Conservation (phyloP, 163 green algal genomes). For the Chlorella variabilis region DNA sequence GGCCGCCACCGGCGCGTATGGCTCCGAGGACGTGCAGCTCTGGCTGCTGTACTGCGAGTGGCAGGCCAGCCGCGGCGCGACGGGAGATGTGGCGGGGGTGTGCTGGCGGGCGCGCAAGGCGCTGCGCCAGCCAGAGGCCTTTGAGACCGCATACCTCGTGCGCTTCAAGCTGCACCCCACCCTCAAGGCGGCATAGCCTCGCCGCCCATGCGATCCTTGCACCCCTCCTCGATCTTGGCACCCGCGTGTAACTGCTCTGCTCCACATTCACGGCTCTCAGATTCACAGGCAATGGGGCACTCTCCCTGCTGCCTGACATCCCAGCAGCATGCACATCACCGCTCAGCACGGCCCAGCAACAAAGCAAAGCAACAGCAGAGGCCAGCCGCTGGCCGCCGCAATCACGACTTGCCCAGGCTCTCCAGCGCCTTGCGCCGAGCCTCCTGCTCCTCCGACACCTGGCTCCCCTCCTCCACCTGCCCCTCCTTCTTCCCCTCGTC, state of each 20-base stretch:
- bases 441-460: constrained; percentile 29
- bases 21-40: constrained; percentile 57
- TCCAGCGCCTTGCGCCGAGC: constrained; percentile 39
- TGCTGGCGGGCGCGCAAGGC: constrained; percentile 77
- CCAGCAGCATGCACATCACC: too few species aligned
- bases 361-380: background rate
- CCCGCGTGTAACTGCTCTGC: too few species aligned
- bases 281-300: too few species aligned
- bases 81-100: constrained; percentile 49
- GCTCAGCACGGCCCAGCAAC: too few species aligned
- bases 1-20: constrained; percentile 62
- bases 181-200: too few species aligned
- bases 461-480: background rate
- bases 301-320: too few species aligned
- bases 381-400: background rate
- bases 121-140: constrained; percentile 58
- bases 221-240: too few species aligned
- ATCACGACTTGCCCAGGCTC: constrained; percentile 22
- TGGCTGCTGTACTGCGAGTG: constrained; percentile 72
- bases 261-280: too few species aligned
- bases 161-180: constrained; percentile 17
- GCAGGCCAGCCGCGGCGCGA: constrained; percentile 10
- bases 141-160: constrained; percentile 47
- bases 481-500: background rate
- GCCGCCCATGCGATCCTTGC: too few species aligned